These are phyloP conservation scores for Oxytropis ochrocephala DNA, from an alignment of 306 rosid species.

Conservation along the genomic window DNA sequence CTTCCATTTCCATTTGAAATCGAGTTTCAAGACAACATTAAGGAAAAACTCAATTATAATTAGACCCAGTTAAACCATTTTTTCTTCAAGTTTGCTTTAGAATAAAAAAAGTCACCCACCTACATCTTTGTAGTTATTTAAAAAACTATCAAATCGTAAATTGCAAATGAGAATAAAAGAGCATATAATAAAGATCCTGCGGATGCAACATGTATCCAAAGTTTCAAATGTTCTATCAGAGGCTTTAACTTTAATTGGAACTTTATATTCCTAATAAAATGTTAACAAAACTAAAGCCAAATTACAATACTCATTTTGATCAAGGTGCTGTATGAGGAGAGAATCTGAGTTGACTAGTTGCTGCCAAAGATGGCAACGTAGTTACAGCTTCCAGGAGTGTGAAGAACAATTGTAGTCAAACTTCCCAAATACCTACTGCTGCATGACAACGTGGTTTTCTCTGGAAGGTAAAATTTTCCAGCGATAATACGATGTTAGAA, in stretches of 20 bases:
- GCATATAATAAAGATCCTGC: neutral
- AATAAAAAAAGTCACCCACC: neutral
- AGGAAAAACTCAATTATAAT: too few species aligned
- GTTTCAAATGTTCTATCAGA: neutral
- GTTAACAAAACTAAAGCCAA: neutral
- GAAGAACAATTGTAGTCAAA: constrained; percentile 7
- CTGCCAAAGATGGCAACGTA: neutral
- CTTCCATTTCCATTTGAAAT: too few species aligned
- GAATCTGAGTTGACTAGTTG: neutral
- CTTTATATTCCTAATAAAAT: neutral
- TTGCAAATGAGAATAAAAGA: neutral
- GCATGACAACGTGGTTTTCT: constrained; percentile 12
- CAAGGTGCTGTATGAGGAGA: constrained; percentile 1
- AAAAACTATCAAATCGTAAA: neutral
- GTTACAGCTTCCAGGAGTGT: neutral
- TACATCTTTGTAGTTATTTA: neutral
- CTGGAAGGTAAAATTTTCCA: constrained; percentile 1
- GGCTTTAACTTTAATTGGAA: neutral
- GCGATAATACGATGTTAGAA: constrained; percentile 4
- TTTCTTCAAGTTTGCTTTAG: too few species aligned
- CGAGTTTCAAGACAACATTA: too few species aligned
- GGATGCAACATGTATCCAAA: neutral
- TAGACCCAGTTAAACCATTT: too few species aligned
- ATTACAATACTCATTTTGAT: constrained; percentile 4
- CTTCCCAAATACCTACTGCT: constrained; percentile 20